These are phyloP conservation scores for Neostapfia colusana DNA, from an alignment of 176 grass and related monocot species.

Conservation along the genomic window DNA sequence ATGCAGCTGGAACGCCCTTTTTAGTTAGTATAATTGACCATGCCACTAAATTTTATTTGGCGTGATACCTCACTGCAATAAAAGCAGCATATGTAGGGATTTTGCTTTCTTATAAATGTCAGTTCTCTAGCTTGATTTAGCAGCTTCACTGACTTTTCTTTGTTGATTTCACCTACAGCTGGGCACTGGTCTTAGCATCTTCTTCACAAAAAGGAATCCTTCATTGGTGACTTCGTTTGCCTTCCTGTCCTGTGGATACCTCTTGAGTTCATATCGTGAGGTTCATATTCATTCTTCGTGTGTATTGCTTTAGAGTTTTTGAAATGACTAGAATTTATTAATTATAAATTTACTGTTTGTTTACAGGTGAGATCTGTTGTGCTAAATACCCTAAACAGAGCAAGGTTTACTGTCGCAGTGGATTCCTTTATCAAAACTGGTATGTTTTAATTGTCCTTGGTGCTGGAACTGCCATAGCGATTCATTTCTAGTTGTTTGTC, in stretches of 20 bases:
- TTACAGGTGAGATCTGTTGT: slow-evolving; percentile 94
- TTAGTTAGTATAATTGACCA: background rate
- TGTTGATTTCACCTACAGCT: slow-evolving; percentile 57
- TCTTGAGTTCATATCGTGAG: slow-evolving; percentile 94
- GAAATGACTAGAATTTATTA: background rate
- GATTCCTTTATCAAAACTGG: slow-evolving; percentile 99
- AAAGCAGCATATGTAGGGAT: background rate
- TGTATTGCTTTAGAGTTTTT: background rate
- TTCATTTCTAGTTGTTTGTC: slow-evolving; percentile 19
- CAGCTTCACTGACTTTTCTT: slow-evolving; percentile 31
- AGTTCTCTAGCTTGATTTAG: slow-evolving; percentile 21
- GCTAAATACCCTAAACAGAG: slow-evolving; percentile 94
- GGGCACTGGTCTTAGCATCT: slow-evolving; percentile 92
- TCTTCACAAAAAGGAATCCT: slow-evolving; percentile 90
- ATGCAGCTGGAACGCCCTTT: background rate
- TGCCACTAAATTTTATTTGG: slow-evolving; percentile 23
- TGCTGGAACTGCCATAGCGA: background rate
- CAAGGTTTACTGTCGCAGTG: slow-evolving; percentile 92
- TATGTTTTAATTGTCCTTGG: slow-evolving; percentile 17
- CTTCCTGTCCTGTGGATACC: slow-evolving; percentile 88
- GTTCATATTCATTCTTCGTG: slow-evolving; percentile 42
- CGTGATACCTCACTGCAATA: background rate
- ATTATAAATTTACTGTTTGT: slow-evolving; percentile 38
- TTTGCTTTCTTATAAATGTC: background rate
- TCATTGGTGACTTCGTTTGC: slow-evolving; percentile 88